Base-by-base conservation (phyloP, 2,329 filamentous ascomycete genomes). In the Colletotrichum sp. region DNA sequence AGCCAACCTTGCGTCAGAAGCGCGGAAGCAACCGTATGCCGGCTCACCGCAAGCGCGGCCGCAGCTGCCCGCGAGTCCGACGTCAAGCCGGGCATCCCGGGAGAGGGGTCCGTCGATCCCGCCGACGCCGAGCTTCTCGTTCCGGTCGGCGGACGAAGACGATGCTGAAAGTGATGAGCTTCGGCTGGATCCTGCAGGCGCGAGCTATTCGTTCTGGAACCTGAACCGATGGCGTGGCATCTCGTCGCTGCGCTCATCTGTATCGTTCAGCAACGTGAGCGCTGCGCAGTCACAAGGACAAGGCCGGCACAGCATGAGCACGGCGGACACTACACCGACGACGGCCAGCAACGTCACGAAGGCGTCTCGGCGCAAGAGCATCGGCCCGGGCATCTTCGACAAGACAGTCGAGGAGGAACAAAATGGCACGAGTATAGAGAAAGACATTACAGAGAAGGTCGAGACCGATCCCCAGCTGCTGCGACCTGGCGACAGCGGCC, bases 131-230 rank as follows among this genome's bases (percentile, higher is more conserved):
- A 90, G 90, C 75, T 92, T 92, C 80, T 90, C 86, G 7, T 85
- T 91, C 30, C 83, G 87, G 18, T 81, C 86, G 12, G 83, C 84
- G 8, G 68, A 70, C 6, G 68, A 44, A 26, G 84, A 86, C 30
- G 86, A 88, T 5, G 86, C 88, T 6, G 87, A 86, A 5, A 86
- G 85, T 4, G 84, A 86, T 9, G 81, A 82, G 26, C 72, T 85
- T 18, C 81, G 81, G 9, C 76, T 85, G 0, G 87, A 89, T 65
- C 72, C 84, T 2, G 84, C 78, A 28, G 88, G 85, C 2, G 84
- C 85, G 7, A 85, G 84, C 64, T 87, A 86, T 64, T 86, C 87
- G 12, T 92, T 93, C 80, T 93, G 91, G 91, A 92, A 90, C 76
- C 80, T 91, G 24, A 88, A 87, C 44, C 86, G 89, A 26, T 92